Conservation (phyloP, 148 eudicot species). For the Beta vulgaris region DNA sequence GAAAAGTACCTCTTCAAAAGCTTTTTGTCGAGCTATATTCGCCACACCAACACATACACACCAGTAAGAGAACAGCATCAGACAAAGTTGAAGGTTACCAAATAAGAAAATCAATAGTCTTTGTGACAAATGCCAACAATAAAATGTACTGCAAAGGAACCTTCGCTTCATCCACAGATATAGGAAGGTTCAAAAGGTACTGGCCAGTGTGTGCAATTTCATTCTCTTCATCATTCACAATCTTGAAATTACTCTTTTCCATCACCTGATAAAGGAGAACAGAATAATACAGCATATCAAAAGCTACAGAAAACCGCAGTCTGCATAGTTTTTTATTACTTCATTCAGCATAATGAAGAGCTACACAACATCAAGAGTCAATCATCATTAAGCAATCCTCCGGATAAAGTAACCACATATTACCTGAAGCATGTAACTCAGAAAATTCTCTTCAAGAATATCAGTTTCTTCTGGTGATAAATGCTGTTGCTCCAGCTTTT, state of each 20-base stretch:
- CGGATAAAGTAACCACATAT: neutral
- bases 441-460: conserved; percentile 82
- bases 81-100: neutral
- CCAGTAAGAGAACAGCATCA: neutral
- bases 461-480: conserved; percentile 70
- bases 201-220: conserved; percentile 90
- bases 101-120: neutral
- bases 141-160: conserved; percentile 31
- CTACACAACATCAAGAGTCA: neutral
- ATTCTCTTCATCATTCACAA: conserved; percentile 75
- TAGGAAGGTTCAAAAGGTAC: conserved; percentile 91
- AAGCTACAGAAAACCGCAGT: neutral
- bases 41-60: conserved; percentile 1
- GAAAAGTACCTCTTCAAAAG: conserved; percentile 68
- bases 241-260: conserved; percentile 94
- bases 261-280: conserved; percentile 49
- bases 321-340: neutral
- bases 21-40: conserved; percentile 71
- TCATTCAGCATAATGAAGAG: neutral
- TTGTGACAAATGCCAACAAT: neutral
- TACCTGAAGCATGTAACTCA: conserved; percentile 80
- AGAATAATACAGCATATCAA: neutral
- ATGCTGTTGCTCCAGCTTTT: conserved; percentile 78
- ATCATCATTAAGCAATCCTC: neutral
- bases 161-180: conserved; percentile 89